A percentile compares a stretch with the other conserved stretches of the same genome.
These are phyloP conservation scores for Laburnicola sp. DNA, from an alignment of 2,329 filamentous ascomycete species.

Conservation along the genomic window DNA sequence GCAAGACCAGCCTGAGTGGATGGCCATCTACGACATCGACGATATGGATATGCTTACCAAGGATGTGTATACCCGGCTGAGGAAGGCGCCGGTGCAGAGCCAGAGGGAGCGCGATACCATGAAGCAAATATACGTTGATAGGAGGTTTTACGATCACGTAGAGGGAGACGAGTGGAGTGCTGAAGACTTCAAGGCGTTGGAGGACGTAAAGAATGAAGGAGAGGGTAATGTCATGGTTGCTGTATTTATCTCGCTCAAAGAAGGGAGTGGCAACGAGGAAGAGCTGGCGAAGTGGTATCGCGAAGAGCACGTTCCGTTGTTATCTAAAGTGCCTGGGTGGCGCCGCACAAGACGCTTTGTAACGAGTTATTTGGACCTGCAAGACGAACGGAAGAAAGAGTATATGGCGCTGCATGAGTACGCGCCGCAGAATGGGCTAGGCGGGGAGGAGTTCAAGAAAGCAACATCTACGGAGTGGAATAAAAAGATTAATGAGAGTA, in stretches of 20 bases:
- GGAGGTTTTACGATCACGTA: conserved; percentile 71
- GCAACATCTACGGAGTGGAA: conserved; percentile 66
- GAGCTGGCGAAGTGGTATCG: conserved; percentile 70
- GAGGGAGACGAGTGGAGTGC: conserved; percentile 56
- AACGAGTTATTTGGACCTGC: conserved; percentile 60
- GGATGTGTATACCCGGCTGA: conserved; percentile 68
- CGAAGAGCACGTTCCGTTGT: conserved; percentile 72
- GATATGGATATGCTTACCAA: conserved; percentile 72
- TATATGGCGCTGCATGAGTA: conserved; percentile 74
- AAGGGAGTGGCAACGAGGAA: conserved; percentile 55
- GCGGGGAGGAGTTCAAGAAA: conserved; percentile 65
- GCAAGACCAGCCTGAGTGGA: conserved; percentile 64
- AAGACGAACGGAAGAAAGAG: conserved; percentile 53
- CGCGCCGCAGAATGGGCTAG: conserved; percentile 66
- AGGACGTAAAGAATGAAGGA: conserved; percentile 62
- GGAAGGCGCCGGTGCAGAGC: conserved; percentile 60
- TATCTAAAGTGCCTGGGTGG: conserved; percentile 78
- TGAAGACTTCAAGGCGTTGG: conserved; percentile 61
- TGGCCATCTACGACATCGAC: conserved; percentile 80
- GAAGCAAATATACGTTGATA: conserved; percentile 68
- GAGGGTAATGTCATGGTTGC: conserved; percentile 61
- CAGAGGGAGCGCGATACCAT: conserved; percentile 64
- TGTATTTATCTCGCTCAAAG: conserved; percentile 62
- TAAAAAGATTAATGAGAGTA: conserved; percentile 60
- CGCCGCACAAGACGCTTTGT: conserved; percentile 71